Evolutionary conservation across 2,329 filamentous ascomycete species (phyloP).

Genomic region (Fusarium tjaetaba): DNA sequence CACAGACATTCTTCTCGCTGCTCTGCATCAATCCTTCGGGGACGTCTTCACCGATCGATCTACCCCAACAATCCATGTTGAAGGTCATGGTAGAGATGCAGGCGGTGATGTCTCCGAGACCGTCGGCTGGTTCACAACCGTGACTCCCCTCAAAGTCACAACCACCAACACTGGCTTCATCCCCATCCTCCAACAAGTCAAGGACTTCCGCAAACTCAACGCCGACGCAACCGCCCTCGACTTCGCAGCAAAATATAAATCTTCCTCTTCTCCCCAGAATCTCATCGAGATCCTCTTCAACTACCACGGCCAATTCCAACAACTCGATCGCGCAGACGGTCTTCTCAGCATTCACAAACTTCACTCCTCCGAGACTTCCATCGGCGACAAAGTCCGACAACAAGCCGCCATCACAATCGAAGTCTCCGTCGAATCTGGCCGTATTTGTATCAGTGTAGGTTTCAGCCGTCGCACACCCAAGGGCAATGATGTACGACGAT

Average conservation of each 20-base stretch:
- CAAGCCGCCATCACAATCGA: not conserved
- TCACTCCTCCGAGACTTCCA: not conserved
- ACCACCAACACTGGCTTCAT: not conserved
- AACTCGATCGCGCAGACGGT: not conserved
- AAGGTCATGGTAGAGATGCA: not conserved
- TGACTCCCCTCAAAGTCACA: not conserved
- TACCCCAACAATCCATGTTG: not conserved
- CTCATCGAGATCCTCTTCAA: not conserved
- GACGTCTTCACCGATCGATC: not conserved
- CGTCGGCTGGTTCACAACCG: not conserved
- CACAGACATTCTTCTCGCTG: not conserved
- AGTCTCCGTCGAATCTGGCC: not conserved
- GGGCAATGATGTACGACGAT: not conserved
- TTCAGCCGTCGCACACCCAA: not conserved
- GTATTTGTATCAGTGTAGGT: not conserved
- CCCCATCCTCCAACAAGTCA: not conserved
- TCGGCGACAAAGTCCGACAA: not conserved
- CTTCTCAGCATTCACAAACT: not conserved
- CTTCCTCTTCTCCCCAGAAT: too few relatives aligned
- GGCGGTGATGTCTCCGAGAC: not conserved
- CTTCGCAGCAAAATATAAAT: not conserved
- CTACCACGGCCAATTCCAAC: constrained; percentile 1
- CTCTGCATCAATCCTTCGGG: not conserved
- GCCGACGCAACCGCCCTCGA: not conserved
- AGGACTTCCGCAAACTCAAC: not conserved